Evolutionary conservation across 345 rosid species (phyloP).

Genomic region (Aethionema arabicum): DNA sequence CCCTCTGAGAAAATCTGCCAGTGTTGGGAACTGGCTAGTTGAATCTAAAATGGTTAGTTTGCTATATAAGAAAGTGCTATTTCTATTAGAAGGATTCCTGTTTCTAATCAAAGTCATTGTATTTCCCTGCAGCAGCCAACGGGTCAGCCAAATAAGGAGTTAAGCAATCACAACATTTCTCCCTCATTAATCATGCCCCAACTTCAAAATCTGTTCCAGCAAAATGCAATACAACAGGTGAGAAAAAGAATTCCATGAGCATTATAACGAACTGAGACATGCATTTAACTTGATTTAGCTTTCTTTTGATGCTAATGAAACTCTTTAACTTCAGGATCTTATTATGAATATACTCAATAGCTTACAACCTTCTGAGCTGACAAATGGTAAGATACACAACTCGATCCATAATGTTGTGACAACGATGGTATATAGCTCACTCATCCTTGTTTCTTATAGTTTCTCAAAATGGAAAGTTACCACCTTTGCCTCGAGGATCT

Average conservation of each 20-base stretch:
- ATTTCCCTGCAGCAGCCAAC: conserved; percentile 42
- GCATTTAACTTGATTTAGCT: not conserved
- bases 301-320: conserved; percentile 7
- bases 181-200: conserved; percentile 63
- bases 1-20: conserved; percentile 85
- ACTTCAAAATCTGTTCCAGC: conserved; percentile 86
- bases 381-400: conserved; percentile 60
- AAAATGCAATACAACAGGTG: conserved; percentile 86
- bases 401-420: conserved; percentile 5
- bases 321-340: conserved; percentile 61
- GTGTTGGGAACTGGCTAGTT: conserved; percentile 83
- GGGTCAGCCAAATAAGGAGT: conserved; percentile 54
- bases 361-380: conserved; percentile 60
- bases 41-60: conserved; percentile 65
- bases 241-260: not conserved
- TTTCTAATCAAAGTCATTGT: conserved; percentile 10
- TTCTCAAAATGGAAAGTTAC: conserved; percentile 82
- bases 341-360: conserved; percentile 60
- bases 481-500: conserved; percentile 58
- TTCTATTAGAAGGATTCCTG: conserved; percentile 10
- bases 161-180: conserved; percentile 34
- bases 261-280: not conserved
- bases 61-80: conserved; percentile 26
- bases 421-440: conserved; percentile 1
- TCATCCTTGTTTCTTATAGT: conserved; percentile 41